Evolutionary conservation across 2,329 filamentous ascomycete species (phyloP).

Genomic region (Aspergillus awamori): DNA sequence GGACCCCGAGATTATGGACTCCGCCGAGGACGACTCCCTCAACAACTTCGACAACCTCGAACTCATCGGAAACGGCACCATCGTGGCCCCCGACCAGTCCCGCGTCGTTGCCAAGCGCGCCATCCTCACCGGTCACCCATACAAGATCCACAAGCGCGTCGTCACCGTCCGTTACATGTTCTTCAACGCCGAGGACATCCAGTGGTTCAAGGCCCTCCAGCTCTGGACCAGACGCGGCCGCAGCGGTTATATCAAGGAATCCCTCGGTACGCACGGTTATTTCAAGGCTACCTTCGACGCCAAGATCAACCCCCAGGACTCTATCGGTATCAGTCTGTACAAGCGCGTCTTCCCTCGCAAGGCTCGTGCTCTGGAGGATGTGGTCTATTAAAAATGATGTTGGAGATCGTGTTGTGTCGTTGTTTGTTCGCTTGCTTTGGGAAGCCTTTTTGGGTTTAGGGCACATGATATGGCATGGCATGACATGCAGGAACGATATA

Average conservation of each 20-base stretch:
- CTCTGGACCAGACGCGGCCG: constrained; percentile 90
- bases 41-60: constrained; percentile 56
- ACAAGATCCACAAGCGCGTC: constrained; percentile 97
- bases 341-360: constrained; percentile 81
- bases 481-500: neutral
- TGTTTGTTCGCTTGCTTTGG: constrained; percentile 6
- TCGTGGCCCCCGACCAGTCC: constrained; percentile 70
- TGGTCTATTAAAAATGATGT: constrained; percentile 20
- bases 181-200: constrained; percentile 92
- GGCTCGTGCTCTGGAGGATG: constrained; percentile 54
- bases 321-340: constrained; percentile 85
- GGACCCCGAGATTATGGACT: constrained; percentile 46
- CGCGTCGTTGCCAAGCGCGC: constrained; percentile 92
- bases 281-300: constrained; percentile 99
- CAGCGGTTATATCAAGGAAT: constrained; percentile 90
- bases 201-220: constrained; percentile 96
- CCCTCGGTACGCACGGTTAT: constrained; percentile 95
- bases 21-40: constrained; percentile 46
- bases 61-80: constrained; percentile 84
- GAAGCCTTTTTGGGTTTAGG: neutral
- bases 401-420: neutral
- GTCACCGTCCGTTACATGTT: constrained; percentile 99
- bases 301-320: constrained; percentile 92
- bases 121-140: constrained; percentile 92
- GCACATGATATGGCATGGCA: neutral